phyloP scores from a whole-genome alignment of 2,329 filamentous ascomycete species.

The Amylocarpus encephaloides region DNA sequence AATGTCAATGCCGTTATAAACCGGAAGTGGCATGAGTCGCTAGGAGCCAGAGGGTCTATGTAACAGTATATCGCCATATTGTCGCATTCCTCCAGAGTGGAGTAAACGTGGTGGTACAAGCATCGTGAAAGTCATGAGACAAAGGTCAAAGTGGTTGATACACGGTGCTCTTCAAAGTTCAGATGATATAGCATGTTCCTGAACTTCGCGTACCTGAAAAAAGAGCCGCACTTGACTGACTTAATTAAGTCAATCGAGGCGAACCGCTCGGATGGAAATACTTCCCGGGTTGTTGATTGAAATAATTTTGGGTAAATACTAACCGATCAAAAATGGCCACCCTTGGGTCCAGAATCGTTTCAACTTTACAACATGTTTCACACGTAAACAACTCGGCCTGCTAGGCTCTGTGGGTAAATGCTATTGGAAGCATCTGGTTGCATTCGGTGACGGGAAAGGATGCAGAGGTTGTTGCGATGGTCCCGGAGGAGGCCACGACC shows the following conservation, averaged over 20 bases:
- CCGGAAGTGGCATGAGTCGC: too few relatives aligned
- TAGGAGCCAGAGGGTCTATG: too few relatives aligned
- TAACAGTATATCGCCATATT: too few relatives aligned
- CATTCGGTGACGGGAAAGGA: neutral
- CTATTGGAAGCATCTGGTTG: neutral
- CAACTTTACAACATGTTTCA: neutral
- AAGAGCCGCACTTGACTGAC: neutral
- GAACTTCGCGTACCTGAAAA: too few relatives aligned
- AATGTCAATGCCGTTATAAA: too few relatives aligned
- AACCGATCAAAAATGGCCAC: neutral
- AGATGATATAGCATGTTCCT: too few relatives aligned
- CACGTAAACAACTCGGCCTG: neutral
- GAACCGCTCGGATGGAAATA: neutral
- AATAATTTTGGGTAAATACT: neutral
- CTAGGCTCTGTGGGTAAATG: neutral
- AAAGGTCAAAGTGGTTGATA: too few relatives aligned
- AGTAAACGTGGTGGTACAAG: too few relatives aligned
- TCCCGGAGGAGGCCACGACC: neutral
- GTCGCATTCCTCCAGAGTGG: too few relatives aligned
- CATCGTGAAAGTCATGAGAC: too few relatives aligned
- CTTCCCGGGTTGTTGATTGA: neutral
- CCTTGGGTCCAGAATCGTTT: neutral
- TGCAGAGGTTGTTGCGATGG: neutral
- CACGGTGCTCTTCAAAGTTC: too few relatives aligned
- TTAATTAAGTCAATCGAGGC: neutral